These are phyloP conservation scores for Triticum monococcum DNA, from an alignment of 176 grass and related monocot genomes.

Conservation along the genomic window DNA sequence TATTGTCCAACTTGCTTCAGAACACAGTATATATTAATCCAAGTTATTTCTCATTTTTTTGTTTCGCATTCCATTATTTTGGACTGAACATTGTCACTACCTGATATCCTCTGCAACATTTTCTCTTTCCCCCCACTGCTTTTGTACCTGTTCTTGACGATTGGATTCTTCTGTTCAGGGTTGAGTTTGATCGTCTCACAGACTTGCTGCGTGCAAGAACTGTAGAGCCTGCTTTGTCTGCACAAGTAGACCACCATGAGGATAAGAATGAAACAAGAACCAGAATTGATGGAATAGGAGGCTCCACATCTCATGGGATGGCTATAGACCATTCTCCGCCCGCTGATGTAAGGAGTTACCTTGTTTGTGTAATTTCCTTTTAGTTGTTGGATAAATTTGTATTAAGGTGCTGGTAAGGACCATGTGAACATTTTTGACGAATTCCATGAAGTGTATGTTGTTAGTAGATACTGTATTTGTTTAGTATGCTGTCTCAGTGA, in stretches of 20 bases:
- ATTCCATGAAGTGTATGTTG: background rate
- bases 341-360: constrained; percentile 44
- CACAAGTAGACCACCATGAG: constrained; percentile 2
- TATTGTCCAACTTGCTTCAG: background rate
- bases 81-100: background rate
- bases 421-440: background rate
- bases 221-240: constrained; percentile 37
- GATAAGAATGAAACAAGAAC: constrained; percentile 26
- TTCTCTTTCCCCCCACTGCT: background rate
- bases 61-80: background rate
- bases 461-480: background rate
- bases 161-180: constrained; percentile 35
- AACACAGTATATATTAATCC: background rate
- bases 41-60: background rate
- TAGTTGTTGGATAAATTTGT: constrained; percentile 8
- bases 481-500: background rate
- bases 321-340: constrained; percentile 12
- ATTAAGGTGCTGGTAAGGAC: background rate
- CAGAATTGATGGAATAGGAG: constrained; percentile 25
- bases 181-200: constrained; percentile 68
- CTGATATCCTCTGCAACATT: background rate
- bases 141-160: constrained; percentile 18
- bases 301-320: constrained; percentile 26
- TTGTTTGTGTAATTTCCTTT: constrained; percentile 9
- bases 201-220: constrained; percentile 66